Evolutionary conservation across 2,329 filamentous ascomycete species (phyloP), one percentile per base, ranked within the genome.

Genomic region (Calonectria multiphialidica): DNA sequence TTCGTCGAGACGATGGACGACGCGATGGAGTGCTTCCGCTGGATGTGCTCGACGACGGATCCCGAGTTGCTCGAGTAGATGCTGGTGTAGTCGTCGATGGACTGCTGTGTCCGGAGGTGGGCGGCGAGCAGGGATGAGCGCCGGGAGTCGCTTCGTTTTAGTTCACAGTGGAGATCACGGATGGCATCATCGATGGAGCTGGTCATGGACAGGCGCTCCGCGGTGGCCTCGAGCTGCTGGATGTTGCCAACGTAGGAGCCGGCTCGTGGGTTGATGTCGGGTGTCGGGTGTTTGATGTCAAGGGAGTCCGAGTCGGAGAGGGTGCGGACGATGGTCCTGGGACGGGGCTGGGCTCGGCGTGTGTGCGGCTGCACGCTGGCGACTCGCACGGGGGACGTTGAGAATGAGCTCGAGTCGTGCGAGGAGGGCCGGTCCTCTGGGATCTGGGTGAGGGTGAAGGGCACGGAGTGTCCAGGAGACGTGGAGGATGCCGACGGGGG

Each of bases 181-280:
- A 95, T 96, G 77, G 94, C 93, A 85, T 94, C 91, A 78, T 93
- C 93, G 79, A 95, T 93, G 73, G 94, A 94, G 74, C 92, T 94
- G 69, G 91, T 92, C 85, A 90, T 90, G 77, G 93, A 94, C 82
- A 96, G 87, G 75, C 91, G 89, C 83, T 95, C 93, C 61, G 94
- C 94, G 13, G 91, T 93, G 75, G 93, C 92, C 83, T 96, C 94
- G 74, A 96, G 90, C 62, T 92, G 90, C 75, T 92, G 91, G 74
- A 96, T 92, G 84, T 93, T 95, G 80, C 88, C 88, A 21, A 89
- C 84, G 80, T 90, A 92, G 37, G 90, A 90, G 30, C 89, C 90
- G 70, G 92, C 90, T 68, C 91, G 87, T 63, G 88, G 87, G 80
- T 90, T 90, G 61, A 90, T 84, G 79, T 93, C 92, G 66, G 92